Conservation (phyloP, 805 yeast genomes). For the Kazachstania psychrophila region DNA sequence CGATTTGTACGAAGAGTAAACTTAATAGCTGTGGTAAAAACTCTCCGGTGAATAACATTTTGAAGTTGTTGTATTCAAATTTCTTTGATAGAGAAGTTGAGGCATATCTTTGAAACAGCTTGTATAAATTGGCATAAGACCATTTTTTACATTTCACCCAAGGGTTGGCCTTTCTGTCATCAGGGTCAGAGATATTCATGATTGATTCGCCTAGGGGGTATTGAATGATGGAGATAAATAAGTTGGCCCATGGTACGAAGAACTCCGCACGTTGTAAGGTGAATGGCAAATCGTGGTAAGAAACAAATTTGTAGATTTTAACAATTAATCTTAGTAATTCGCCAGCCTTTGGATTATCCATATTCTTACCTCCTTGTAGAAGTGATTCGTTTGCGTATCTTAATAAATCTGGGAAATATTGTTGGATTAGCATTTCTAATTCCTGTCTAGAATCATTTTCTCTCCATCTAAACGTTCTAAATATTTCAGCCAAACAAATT, state of each 20-base stretch:
- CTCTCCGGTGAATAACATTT: slow-evolving; percentile 41
- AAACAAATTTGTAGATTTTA: slow-evolving; percentile 69
- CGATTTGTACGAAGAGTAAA: slow-evolving; percentile 56
- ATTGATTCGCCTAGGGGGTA: slow-evolving; percentile 37
- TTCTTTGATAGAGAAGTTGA: slow-evolving; percentile 38
- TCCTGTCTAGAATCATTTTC: slow-evolving; percentile 44
- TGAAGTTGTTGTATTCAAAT: slow-evolving; percentile 54
- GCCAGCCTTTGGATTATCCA: slow-evolving; percentile 37
- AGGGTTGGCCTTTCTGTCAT: slow-evolving; percentile 46
- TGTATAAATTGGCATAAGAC: slow-evolving; percentile 70
- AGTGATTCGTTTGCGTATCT: slow-evolving; percentile 52
- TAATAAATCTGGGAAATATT: slow-evolving; percentile 58
- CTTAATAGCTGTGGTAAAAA: slow-evolving; percentile 67
- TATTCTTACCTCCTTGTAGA: slow-evolving; percentile 30
- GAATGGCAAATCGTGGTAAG: slow-evolving; percentile 62
- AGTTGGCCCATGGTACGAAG: slow-evolving; percentile 60
- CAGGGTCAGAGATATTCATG: slow-evolving; percentile 38
- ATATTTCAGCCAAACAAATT: slow-evolving; percentile 58
- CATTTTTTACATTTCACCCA: slow-evolving; percentile 81
- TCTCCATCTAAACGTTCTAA: slow-evolving; percentile 64
- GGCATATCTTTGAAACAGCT: slow-evolving; percentile 66
- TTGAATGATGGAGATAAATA: slow-evolving; percentile 59
- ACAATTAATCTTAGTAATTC: slow-evolving; percentile 68
- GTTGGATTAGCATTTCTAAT: slow-evolving; percentile 45
- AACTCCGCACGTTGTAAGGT: slow-evolving; percentile 46